Conservation (phyloP, 768 basidiomycete species). For the Lyophyllum semitale region DNA sequence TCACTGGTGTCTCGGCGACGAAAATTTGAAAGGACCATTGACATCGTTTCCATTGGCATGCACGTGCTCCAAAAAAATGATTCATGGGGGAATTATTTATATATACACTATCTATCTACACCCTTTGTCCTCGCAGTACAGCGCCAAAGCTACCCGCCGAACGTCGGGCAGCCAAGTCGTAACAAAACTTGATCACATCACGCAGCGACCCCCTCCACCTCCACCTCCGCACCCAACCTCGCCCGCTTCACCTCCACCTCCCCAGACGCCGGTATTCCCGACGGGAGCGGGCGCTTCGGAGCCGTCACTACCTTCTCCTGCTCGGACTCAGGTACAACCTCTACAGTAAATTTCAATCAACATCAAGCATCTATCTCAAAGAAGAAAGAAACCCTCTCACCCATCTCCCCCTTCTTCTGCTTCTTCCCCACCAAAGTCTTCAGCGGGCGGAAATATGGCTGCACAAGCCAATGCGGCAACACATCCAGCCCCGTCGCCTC, state of each 20-base stretch:
- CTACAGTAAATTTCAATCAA: neutral
- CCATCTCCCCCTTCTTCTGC: neutral
- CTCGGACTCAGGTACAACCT: neutral
- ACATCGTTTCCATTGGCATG: too few relatives aligned
- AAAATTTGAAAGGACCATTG: too few relatives aligned
- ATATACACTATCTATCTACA: too few relatives aligned
- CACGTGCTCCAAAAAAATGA: too few relatives aligned
- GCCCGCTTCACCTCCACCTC: neutral
- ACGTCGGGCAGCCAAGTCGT: too few relatives aligned
- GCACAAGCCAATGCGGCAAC: conserved; percentile 52
- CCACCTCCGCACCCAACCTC: neutral
- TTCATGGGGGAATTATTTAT: too few relatives aligned
- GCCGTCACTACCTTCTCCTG: too few relatives aligned
- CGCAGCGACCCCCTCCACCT: neutral
- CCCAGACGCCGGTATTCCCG: too few relatives aligned
- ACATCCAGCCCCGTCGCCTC: conserved; percentile 36
- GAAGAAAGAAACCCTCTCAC: neutral
- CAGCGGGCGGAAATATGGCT: conserved; percentile 64
- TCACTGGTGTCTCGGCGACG: too few relatives aligned
- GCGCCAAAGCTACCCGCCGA: too few relatives aligned
- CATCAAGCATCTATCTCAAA: neutral
- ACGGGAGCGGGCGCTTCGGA: neutral
- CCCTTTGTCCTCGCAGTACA: too few relatives aligned
- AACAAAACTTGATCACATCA: too few relatives aligned
- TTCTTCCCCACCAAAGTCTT: conserved; percentile 7